Percentiles rank a stretch among this genome's conserved stretches.
Conservation (phyloP, 306 rosid species). For the Corylus heterophylla region DNA sequence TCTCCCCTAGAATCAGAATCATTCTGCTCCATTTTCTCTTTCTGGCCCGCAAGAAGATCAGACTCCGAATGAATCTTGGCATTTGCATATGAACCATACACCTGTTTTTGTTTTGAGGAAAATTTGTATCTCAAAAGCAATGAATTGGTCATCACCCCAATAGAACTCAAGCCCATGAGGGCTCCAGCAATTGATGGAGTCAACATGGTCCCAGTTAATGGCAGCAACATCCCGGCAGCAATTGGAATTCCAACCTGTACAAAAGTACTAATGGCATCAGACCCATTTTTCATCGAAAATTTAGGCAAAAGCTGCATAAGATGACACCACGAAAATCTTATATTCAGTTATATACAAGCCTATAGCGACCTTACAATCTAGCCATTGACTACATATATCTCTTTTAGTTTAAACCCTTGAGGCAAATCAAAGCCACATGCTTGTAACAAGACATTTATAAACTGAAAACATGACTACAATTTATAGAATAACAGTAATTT, state of each 20-base stretch:
- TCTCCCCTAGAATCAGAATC: conserved; percentile 39
- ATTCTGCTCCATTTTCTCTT: conserved; percentile 30
- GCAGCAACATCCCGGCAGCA: conserved; percentile 90
- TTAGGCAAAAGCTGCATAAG: background rate
- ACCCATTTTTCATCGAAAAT: conserved; percentile 5
- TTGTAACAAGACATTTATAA: background rate
- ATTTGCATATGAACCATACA: conserved; percentile 30
- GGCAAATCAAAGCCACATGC: background rate
- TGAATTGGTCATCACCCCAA: conserved; percentile 89
- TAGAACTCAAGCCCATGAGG: conserved; percentile 87
- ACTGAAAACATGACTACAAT: background rate
- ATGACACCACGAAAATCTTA: background rate
- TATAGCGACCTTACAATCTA: background rate
- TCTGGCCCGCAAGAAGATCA: conserved; percentile 31
- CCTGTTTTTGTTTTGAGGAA: conserved; percentile 56
- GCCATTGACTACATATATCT: background rate
- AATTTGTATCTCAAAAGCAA: conserved; percentile 71
- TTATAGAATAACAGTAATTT: background rate
- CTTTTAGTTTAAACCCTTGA: background rate
- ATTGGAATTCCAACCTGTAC: conserved; percentile 93
- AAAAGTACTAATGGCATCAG: conserved; percentile 22
- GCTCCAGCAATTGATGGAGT: conserved; percentile 99
- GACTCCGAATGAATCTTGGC: conserved; percentile 26
- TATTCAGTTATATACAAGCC: background rate
- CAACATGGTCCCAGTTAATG: conserved; percentile 76